Percentiles rank a stretch among this genome's conserved stretches.
These are phyloP conservation scores for Chaetoceros muelleri DNA, from an alignment of 108 stramenopile genomes.

Conservation along the genomic window DNA sequence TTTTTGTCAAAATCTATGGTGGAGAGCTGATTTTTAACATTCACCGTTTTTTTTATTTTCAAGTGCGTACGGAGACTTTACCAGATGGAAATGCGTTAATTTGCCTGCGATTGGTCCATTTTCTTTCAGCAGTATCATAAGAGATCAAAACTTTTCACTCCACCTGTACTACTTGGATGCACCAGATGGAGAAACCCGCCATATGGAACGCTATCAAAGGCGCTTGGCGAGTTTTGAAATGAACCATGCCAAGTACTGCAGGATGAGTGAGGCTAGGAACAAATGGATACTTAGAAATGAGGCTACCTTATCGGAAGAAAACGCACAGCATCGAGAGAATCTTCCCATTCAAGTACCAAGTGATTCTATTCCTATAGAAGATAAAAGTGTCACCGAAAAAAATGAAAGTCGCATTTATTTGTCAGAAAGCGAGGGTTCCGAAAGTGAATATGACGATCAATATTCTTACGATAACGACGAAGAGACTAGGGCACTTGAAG, in stretches of 20 bases:
- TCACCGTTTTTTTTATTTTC: not conserved
- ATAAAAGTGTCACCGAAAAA: not conserved
- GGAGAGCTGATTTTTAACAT: constrained; percentile 2
- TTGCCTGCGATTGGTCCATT: constrained; percentile 79
- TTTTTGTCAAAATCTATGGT: not conserved
- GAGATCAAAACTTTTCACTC: constrained; percentile 58
- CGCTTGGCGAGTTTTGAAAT: too few relatives aligned
- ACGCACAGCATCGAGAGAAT: constrained; percentile 19
- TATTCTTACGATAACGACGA: constrained; percentile 16
- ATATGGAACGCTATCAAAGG: too few relatives aligned
- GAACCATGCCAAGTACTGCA: too few relatives aligned
- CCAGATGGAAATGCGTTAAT: constrained; percentile 67
- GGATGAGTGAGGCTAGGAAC: too few relatives aligned
- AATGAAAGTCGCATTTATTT: constrained; percentile 7
- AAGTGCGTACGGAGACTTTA: constrained; percentile 74
- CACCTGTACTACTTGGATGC: too few relatives aligned
- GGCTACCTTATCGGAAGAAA: constrained; percentile 20
- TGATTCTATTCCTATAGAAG: constrained; percentile 4
- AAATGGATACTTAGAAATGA: too few relatives aligned
- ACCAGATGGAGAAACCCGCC: too few relatives aligned
- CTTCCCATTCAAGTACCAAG: constrained; percentile 33
- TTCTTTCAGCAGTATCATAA: constrained; percentile 47
- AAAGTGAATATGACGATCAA: too few relatives aligned
- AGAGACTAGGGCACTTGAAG: constrained; percentile 30
- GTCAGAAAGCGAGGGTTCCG: not conserved